These are phyloP conservation scores for Pleurotus tuoliensis DNA, from an alignment of 768 basidiomycete genomes.

Conservation along the genomic window DNA sequence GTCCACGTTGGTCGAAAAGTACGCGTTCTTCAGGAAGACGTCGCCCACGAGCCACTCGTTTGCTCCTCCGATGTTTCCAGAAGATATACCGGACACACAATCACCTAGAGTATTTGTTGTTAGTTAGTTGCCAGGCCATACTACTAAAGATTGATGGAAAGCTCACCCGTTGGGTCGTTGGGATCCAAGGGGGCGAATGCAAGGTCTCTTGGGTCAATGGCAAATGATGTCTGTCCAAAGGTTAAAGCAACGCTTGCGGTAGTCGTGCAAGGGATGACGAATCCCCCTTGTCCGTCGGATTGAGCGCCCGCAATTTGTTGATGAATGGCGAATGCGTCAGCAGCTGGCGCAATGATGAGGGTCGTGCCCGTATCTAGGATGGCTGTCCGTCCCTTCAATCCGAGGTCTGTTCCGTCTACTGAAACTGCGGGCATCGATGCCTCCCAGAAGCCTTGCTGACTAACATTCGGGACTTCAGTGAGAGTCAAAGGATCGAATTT, in stretches of 20 bases:
- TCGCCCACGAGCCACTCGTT: conserved; percentile 74
- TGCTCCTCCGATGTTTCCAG: conserved; percentile 55
- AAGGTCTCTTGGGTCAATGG: conserved; percentile 64
- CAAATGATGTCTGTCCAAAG: conserved; percentile 41
- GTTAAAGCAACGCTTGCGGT: conserved; percentile 39
- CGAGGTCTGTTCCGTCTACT: conserved; percentile 49
- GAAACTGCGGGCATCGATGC: conserved; percentile 53
- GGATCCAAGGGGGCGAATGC: conserved; percentile 49
- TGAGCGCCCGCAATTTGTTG: conserved; percentile 35
- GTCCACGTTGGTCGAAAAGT: conserved; percentile 58
- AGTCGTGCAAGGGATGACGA: conserved; percentile 46
- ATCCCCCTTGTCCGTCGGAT: conserved; percentile 39
- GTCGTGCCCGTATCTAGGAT: conserved; percentile 63
- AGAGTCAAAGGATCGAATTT: conserved; percentile 64
- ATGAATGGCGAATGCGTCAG: conserved; percentile 37
- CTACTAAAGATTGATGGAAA: neutral
- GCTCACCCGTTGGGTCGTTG: conserved; percentile 42
- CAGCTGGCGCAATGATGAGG: conserved; percentile 40
- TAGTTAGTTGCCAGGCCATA: neutral
- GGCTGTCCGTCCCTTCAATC: conserved; percentile 61
- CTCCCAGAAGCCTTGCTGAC: conserved; percentile 76
- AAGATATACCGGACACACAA: conserved; percentile 67
- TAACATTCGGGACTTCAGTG: conserved; percentile 59
- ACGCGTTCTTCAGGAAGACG: conserved; percentile 74
- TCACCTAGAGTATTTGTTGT: conserved; percentile 17